A percentile compares a stretch with the other conserved stretches of the same genome.
phyloP scores from a whole-genome alignment of 225 moss, liverwort and hornwort genomes.

The Sphagnum contortum region DNA sequence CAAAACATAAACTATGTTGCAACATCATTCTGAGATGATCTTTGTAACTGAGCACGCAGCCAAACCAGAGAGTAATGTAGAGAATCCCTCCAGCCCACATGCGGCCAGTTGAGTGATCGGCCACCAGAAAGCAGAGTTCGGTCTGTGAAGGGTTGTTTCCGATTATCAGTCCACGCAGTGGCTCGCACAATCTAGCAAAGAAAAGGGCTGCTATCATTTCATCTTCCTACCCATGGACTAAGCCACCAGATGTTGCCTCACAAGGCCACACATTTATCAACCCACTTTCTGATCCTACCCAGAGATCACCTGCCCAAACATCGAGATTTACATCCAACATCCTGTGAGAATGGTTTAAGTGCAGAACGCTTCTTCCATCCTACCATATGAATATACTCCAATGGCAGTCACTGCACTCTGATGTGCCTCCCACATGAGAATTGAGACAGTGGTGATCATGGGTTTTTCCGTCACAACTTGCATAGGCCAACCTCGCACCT shows the following conservation, averaged over 20 bases:
- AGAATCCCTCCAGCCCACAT: slow-evolving; percentile 83
- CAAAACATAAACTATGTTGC: too few species aligned
- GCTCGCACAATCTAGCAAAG: slow-evolving; percentile 50
- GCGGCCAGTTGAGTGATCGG: slow-evolving; percentile 70
- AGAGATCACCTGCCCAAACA: slow-evolving; percentile 89
- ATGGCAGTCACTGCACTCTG: slow-evolving; percentile 48
- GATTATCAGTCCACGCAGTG: slow-evolving; percentile 33
- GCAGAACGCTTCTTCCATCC: too few species aligned
- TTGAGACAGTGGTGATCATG: slow-evolving; percentile 35
- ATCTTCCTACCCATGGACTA: slow-evolving; percentile 41
- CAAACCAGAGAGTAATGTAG: slow-evolving; percentile 80
- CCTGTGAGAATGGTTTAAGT: too few species aligned
- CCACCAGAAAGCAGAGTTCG: slow-evolving; percentile 77
- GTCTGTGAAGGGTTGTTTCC: slow-evolving; percentile 48
- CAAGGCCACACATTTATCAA: slow-evolving; percentile 88
- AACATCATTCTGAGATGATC: too few species aligned
- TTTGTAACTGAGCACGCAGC: too few species aligned
- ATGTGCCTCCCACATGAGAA: slow-evolving; percentile 62
- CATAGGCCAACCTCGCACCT: slow-evolving; percentile 68
- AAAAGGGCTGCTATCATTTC: slow-evolving; percentile 29
- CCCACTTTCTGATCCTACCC: slow-evolving; percentile 85
- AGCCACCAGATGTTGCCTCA: slow-evolving; percentile 36
- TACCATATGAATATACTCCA: slow-evolving; percentile 40
- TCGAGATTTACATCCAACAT: too few species aligned
- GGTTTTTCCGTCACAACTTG: too few species aligned